A percentile compares a stretch with the other conserved stretches of the same genome.
Evolutionary conservation across 2,329 filamentous ascomycete genomes (phyloP).

Genomic region (Neonectria neomacrospora): DNA sequence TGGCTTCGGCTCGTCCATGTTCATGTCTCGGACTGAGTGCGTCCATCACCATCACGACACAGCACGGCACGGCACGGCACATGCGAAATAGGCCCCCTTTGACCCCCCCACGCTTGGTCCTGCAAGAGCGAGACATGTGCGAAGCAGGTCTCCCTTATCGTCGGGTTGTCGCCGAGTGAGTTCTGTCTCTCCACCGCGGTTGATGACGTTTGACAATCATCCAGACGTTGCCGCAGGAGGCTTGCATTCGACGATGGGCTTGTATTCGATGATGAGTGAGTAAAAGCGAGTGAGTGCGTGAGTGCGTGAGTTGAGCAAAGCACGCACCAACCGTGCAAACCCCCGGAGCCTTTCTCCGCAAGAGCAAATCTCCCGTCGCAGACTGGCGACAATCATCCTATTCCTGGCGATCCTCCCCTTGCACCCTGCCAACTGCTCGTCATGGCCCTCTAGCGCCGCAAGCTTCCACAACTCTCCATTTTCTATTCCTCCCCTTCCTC

Average conservation of each 20-base stretch:
- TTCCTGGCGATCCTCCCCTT: slow-evolving; percentile 29
- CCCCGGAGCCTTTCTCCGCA: slow-evolving; percentile 2
- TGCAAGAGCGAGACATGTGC: not conserved
- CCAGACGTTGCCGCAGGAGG: slow-evolving; percentile 17
- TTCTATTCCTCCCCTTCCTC: slow-evolving; percentile 14
- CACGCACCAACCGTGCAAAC: not conserved
- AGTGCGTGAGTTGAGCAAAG: not conserved
- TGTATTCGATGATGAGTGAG: slow-evolving; percentile 6
- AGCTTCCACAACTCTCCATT: slow-evolving; percentile 2
- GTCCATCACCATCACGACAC: not conserved
- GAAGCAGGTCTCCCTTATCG: not conserved
- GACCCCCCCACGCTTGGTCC: slow-evolving; percentile 6
- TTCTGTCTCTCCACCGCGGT: slow-evolving; percentile 22
- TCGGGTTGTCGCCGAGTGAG: slow-evolving; percentile 28
- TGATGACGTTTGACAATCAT: slow-evolving; percentile 29
- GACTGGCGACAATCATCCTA: slow-evolving; percentile 25
- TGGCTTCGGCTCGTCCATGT: not conserved
- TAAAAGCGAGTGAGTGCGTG: slow-evolving; percentile 6
- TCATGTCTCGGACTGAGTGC: slow-evolving; percentile 20
- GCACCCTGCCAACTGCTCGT: slow-evolving; percentile 17
- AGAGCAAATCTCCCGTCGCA: not conserved
- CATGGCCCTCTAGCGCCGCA: not conserved
- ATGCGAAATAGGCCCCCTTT: not conserved
- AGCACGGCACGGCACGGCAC: not conserved
- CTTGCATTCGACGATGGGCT: slow-evolving; percentile 29